Evolutionary conservation across 176 grass and related monocot genomes (phyloP).

Genomic region (Oryza glaberrima): DNA sequence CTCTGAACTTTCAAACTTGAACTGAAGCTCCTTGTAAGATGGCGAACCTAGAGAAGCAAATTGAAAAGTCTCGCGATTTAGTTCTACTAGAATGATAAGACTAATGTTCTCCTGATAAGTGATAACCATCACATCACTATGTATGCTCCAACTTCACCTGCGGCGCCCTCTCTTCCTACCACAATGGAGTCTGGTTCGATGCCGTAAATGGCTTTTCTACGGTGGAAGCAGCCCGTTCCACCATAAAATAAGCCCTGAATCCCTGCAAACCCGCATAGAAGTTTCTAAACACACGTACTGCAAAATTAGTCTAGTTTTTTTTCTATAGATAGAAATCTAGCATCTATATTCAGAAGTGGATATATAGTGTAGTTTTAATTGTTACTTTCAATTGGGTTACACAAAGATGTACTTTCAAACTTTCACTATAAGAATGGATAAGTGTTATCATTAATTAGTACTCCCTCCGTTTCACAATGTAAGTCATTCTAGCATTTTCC

Average conservation of each 20-base stretch:
- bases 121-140: not conserved
- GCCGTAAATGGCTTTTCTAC: constrained; percentile 57
- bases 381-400: not conserved
- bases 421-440: no score
- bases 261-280: not conserved
- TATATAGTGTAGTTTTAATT: not conserved
- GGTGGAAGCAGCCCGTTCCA: constrained; percentile 63
- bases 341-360: no score
- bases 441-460: no score
- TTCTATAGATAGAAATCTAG: no score
- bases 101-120: not conserved
- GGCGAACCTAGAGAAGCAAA: constrained; percentile 31
- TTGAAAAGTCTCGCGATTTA: not conserved
- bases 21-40: constrained; percentile 43
- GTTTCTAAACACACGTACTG: not conserved
- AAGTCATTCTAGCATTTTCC: no score
- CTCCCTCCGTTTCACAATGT: no score
- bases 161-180: not conserved
- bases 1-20: constrained; percentile 36
- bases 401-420: no score
- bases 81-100: not conserved
- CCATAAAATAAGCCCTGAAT: constrained; percentile 42
- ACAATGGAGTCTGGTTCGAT: not conserved
- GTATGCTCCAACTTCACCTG: constrained; percentile 4
- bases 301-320: not conserved